These are phyloP conservation scores for Malassezia japonica DNA, from an alignment of 1,284 basidiomycete species.

Conservation along the genomic window DNA sequence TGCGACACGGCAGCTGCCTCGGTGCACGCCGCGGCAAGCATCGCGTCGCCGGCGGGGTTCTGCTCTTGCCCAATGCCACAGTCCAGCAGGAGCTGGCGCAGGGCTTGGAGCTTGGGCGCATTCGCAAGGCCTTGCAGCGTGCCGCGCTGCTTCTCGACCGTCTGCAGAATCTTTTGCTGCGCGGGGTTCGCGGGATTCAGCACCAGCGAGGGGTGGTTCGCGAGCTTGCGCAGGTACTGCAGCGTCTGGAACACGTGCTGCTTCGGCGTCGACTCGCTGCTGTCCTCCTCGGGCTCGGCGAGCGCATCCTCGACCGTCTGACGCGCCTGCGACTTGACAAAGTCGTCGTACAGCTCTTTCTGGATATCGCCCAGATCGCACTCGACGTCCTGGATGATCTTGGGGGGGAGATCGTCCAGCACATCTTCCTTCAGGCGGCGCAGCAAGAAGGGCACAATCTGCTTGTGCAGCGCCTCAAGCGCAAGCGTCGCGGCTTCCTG, in stretches of 20 bases:
- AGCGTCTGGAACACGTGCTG: conserved; percentile 54
- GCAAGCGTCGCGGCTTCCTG: conserved; percentile 73
- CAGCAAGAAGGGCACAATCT: conserved; percentile 95
- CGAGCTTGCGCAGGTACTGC: conserved; percentile 92
- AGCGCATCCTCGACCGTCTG: conserved; percentile 51
- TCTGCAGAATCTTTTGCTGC: conserved; percentile 59
- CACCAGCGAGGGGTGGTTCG: conserved; percentile 75
- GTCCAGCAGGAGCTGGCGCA: conserved; percentile 52
- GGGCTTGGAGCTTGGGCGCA: conserved; percentile 83
- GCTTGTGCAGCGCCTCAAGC: conserved; percentile 91
- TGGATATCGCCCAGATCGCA: conserved; percentile 70
- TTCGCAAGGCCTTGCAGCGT: conserved; percentile 69
- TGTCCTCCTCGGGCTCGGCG: conserved; percentile 50
- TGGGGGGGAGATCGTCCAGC: conserved; percentile 86
- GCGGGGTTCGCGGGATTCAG: conserved; percentile 28
- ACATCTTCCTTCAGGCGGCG: conserved; percentile 97
- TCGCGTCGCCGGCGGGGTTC: conserved; percentile 56
- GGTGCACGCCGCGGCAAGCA: conserved; percentile 49
- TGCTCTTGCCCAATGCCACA: conserved; percentile 76
- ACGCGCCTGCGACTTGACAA: conserved; percentile 56
- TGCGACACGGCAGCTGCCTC: conserved; percentile 60
- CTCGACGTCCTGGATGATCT: conserved; percentile 99
- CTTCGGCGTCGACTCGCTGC: conserved; percentile 48
- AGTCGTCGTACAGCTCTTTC: conserved; percentile 68
- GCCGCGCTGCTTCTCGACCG: conserved; percentile 50